Percentiles rank a stretch among this genome's conserved stretches.
Evolutionary conservation across 257 asterid species (phyloP).

Genomic region (Salvia miltiorrhiza): DNA sequence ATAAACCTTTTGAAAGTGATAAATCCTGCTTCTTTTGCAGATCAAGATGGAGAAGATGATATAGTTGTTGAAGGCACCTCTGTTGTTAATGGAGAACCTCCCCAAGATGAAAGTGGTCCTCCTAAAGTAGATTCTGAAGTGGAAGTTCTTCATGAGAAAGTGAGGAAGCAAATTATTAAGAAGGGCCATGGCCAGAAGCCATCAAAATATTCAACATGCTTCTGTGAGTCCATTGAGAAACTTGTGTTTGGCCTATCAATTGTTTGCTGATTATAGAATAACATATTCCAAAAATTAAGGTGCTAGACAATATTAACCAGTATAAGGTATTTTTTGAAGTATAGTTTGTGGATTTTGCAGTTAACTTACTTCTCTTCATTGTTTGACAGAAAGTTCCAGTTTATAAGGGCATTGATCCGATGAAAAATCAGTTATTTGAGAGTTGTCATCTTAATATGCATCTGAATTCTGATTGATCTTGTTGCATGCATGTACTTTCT

Average conservation of each 20-base stretch:
- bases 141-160: constrained; percentile 87
- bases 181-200: constrained; percentile 97
- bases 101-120: constrained; percentile 62
- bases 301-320: background rate
- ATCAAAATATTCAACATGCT: constrained; percentile 92
- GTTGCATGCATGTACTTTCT: constrained; percentile 14
- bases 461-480: background rate
- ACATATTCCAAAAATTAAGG: background rate
- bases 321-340: constrained; percentile 7
- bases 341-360: background rate
- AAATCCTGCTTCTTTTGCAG: constrained; percentile 33
- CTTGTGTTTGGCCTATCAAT: background rate
- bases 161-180: constrained; percentile 76
- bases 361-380: background rate
- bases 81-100: constrained; percentile 67
- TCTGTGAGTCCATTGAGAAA: constrained; percentile 51
- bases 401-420: background rate
- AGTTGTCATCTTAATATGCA: background rate
- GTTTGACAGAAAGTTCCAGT: background rate
- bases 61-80: constrained; percentile 74
- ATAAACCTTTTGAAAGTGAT: constrained; percentile 10
- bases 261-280: background rate
- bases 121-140: constrained; percentile 73
- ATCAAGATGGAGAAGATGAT: constrained; percentile 44
- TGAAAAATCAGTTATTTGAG: background rate